Conservation (phyloP, 2,329 filamentous ascomycete genomes). For the Xylariaceae sp. region DNA sequence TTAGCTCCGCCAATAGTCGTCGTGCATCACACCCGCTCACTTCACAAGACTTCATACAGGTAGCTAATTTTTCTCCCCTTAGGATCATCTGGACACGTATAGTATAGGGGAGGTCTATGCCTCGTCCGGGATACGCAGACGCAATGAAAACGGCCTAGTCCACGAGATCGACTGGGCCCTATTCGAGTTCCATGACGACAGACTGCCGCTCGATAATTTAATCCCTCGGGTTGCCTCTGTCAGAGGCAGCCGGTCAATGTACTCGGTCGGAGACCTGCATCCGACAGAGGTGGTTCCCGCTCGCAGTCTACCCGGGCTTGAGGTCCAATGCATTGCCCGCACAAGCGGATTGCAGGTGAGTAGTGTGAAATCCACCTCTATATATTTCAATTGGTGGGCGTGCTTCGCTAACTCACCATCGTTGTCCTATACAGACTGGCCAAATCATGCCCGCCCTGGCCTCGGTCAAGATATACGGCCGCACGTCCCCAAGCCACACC, state of each 20-base stretch:
- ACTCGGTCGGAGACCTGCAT: constrained; percentile 42
- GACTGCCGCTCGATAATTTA: constrained; percentile 72
- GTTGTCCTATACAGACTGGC: constrained; percentile 56
- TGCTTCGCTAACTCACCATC: constrained; percentile 1
- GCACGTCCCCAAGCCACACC: constrained; percentile 75
- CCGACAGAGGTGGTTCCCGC: constrained; percentile 63
- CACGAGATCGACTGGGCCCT: constrained; percentile 97
- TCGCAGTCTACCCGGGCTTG: constrained; percentile 68
- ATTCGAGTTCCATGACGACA: constrained; percentile 74
- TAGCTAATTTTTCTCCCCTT: constrained; percentile 48
- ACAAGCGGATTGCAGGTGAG: constrained; percentile 71
- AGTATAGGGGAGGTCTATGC: constrained; percentile 84
- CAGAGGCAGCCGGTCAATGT: constrained; percentile 36
- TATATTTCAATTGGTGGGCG: neutral
- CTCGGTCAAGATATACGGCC: constrained; percentile 85
- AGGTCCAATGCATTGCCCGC: constrained; percentile 86
- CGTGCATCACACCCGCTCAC: neutral
- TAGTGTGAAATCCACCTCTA: neutral
- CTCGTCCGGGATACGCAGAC: constrained; percentile 83
- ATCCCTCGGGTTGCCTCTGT: constrained; percentile 51
- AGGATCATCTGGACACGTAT: constrained; percentile 80
- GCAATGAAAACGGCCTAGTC: constrained; percentile 68
- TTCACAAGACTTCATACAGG: neutral
- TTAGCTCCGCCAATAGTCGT: neutral
- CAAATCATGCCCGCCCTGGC: constrained; percentile 77